Evolutionary conservation across 2,329 filamentous ascomycete genomes (phyloP).

Genomic region (Aspergillus fumigatiaffinis): DNA sequence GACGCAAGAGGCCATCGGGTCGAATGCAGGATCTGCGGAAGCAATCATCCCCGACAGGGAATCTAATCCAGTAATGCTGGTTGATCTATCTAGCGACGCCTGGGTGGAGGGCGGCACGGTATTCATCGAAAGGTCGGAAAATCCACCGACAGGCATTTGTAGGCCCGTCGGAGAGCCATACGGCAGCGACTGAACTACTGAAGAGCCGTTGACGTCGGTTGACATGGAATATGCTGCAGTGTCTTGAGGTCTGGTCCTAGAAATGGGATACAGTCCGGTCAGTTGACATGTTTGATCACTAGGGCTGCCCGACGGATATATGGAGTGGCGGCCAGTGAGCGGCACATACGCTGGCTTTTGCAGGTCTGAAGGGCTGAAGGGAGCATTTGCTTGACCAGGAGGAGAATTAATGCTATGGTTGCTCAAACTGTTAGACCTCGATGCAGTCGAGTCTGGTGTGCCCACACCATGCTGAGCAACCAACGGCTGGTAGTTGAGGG

Average conservation of each 20-base stretch:
- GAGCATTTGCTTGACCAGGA: conserved; percentile 19
- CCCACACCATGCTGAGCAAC: conserved; percentile 21
- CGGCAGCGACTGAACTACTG: conserved; percentile 14
- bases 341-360: conserved; percentile 17
- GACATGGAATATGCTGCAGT: conserved; percentile 16
- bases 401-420: conserved; percentile 28
- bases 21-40: conserved; percentile 28
- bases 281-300: conserved; percentile 13
- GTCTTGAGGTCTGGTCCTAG: conserved; percentile 13
- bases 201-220: conserved; percentile 14
- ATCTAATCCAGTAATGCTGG: conserved; percentile 21
- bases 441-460: conserved; percentile 20
- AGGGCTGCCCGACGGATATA: conserved; percentile 12
- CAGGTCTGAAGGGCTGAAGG: conserved; percentile 25
- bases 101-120: conserved; percentile 18
- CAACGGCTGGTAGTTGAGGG: conserved; percentile 23
- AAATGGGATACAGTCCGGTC: conserved; percentile 4
- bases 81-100: conserved; percentile 23
- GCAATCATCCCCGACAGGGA: conserved; percentile 24
- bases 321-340: conserved; percentile 8
- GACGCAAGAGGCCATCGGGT: conserved; percentile 42
- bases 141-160: conserved; percentile 17
- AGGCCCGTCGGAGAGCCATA: conserved; percentile 14
- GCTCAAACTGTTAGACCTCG: conserved; percentile 24
- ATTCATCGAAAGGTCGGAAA: conserved; percentile 17